A percentile compares a stretch with the other conserved stretches of the same genome.
These are phyloP conservation scores for Dothistroma pini DNA, from an alignment of 2,329 filamentous ascomycete species.

Conservation along the genomic window DNA sequence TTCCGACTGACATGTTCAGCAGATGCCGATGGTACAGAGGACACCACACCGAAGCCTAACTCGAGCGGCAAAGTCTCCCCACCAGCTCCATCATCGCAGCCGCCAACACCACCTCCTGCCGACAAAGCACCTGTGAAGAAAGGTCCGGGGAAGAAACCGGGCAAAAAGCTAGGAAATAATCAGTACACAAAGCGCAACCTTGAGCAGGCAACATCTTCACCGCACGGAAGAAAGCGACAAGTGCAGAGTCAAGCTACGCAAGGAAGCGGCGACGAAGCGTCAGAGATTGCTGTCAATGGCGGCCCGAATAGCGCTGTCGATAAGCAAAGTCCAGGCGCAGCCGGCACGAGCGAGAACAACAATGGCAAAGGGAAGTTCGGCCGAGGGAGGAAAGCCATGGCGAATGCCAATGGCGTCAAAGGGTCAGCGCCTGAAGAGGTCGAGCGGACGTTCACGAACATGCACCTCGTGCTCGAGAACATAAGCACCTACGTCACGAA, in stretches of 20 bases:
- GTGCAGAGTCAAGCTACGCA: constrained; percentile 13
- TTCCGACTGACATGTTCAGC: constrained; percentile 4
- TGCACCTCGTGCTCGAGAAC: constrained; percentile 21
- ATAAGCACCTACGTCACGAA: constrained; percentile 20
- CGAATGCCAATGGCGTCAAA: constrained; percentile 26
- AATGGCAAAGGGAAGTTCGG: constrained; percentile 34
- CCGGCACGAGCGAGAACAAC: constrained; percentile 39
- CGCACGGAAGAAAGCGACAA: constrained; percentile 29
- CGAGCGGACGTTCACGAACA: constrained; percentile 25
- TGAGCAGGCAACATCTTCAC: constrained; percentile 52
- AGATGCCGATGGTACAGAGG: constrained; percentile 57
- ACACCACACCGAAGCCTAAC: constrained; percentile 56
- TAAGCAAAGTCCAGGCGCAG: constrained; percentile 41
- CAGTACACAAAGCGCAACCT: constrained; percentile 66
- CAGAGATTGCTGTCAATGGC: constrained; percentile 41
- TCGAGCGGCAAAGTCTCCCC: constrained; percentile 37
- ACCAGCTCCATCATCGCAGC: constrained; percentile 42
- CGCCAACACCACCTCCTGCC: constrained; percentile 36
- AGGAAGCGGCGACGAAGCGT: constrained; percentile 33
- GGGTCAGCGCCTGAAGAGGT: constrained; percentile 15
- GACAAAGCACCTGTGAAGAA: constrained; percentile 57
- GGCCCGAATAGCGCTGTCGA: constrained; percentile 19
- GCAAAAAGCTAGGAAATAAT: constrained; percentile 66
- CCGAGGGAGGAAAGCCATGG: constrained; percentile 29
- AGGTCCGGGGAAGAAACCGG: constrained; percentile 52